Base-by-base conservation (phyloP, 106 monocot species). In the Gastrodia elata region DNA sequence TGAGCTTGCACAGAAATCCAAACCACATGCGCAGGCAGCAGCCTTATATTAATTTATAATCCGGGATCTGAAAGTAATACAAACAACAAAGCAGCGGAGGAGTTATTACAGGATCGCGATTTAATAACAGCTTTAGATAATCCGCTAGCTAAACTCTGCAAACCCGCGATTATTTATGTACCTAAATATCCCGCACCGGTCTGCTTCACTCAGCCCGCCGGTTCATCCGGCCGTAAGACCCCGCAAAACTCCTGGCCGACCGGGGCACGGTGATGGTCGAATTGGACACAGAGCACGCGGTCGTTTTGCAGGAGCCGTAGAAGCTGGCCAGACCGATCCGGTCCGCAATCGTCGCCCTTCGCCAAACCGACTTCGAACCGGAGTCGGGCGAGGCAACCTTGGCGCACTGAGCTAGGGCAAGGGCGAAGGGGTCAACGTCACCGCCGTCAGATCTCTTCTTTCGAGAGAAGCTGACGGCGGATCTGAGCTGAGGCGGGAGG, bases 391-490 rank as follows among this genome's bases (percentile, higher is more conserved):
- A 37, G 27, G 35, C 14, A 0, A 18, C 34, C 10, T 69, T 40
- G 35, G 69, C 39, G 69, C 69, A 69, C 39, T 40, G 39, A 11
- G 69, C 38, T 6, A 69, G 69, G 10, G 69, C 69, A 9, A 25
- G 39, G 24, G n/a, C 38, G 39, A 69, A 69, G 38, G 69, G 69
- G 24, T 69, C 69, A 11, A 28, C 18, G 8, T 9, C 69, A 10
- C 69, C 39, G 38, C 39, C n/a, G 0, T 20, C 25, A 38, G 39
- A 69, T 9, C 38, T 38, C 39, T 39, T 69, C 5, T 40, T 40
- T 22, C 39, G 69, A n/a, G 35, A n/a, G 39, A 18, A 9, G 1
- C 6, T 2, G 14, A 18, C 39, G 39, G 69, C 3, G 25, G 69
- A 25, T 69, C 69, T 39, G 38, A 69, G 38, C 11, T 38, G 25